A percentile compares a stretch with the other conserved stretches of the same genome.
Evolutionary conservation across 495 filamentous ascomycete species (phyloP).

Genomic region (Penicillium argentinense): DNA sequence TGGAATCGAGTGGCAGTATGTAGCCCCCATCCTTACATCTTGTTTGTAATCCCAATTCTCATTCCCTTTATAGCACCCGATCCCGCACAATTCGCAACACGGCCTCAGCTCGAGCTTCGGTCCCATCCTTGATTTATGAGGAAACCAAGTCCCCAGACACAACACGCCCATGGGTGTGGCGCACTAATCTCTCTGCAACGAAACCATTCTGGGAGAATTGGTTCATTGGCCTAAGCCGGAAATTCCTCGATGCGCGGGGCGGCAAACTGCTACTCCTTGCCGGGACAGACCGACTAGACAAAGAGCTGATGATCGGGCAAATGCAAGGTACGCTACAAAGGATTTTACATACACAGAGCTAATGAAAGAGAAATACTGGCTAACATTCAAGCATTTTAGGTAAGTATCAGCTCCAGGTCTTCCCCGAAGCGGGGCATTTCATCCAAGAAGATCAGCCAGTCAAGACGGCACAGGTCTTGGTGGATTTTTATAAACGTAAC

Average conservation of each 20-base stretch:
- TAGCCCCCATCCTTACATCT: neutral
- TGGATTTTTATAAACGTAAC: constrained; percentile 89
- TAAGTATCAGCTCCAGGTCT: constrained; percentile 93
- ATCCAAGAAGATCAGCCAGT: constrained; percentile 92
- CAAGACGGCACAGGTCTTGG: constrained; percentile 78
- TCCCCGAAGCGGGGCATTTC: constrained; percentile 95
- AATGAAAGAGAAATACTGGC: too few relatives aligned
- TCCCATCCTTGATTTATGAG: constrained; percentile 74
- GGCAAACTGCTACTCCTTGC: constrained; percentile 91
- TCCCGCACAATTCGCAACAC: constrained; percentile 85
- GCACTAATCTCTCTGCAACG: constrained; percentile 79
- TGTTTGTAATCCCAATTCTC: neutral
- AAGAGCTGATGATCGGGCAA: constrained; percentile 93
- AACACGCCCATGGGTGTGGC: constrained; percentile 68
- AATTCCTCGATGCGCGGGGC: constrained; percentile 81
- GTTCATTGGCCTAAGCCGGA: constrained; percentile 84
- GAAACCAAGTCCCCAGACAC: constrained; percentile 35
- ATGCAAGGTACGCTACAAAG: constrained; percentile 94
- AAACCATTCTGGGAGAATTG: constrained; percentile 93
- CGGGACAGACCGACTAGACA: constrained; percentile 91
- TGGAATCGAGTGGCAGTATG: constrained; percentile 91
- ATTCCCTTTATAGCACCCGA: constrained; percentile 52
- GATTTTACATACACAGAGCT: too few relatives aligned
- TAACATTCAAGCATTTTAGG: constrained; percentile 44
- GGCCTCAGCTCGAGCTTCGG: constrained; percentile 76